Percentiles rank a stretch among this genome's conserved stretches.
phyloP scores from a whole-genome alignment of 441 rosid genomes.

The Populus tomentosa region DNA sequence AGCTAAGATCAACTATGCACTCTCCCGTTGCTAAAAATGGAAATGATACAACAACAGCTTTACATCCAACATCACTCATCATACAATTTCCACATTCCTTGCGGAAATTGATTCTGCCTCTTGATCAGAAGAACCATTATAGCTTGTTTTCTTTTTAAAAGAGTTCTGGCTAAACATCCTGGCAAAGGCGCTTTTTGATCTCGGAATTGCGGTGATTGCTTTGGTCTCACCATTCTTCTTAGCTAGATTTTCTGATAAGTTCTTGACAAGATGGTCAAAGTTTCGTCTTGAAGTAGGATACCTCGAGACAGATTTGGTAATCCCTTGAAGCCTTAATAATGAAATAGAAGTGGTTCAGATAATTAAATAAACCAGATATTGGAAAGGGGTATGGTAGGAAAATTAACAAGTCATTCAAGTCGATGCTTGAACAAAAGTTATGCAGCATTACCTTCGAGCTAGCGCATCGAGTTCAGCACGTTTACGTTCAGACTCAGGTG shows the following conservation, averaged over 20 bases:
- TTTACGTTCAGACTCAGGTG: conserved; percentile 59
- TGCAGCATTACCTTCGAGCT: conserved; percentile 75
- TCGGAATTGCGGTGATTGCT: conserved; percentile 25
- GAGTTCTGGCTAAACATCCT: conserved; percentile 53
- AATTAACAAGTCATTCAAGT: background rate
- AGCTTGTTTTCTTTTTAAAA: conserved; percentile 42
- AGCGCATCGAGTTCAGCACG: conserved; percentile 80
- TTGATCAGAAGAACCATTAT: conserved; percentile 44
- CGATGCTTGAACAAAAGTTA: background rate
- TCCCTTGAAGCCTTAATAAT: conserved; percentile 60
- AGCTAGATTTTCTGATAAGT: conserved; percentile 52
- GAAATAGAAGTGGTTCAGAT: conserved; percentile 1
- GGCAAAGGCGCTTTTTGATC: conserved; percentile 50
- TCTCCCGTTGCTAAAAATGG: background rate
- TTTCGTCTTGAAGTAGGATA: conserved; percentile 80
- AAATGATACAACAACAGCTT: background rate
- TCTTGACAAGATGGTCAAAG: conserved; percentile 53
- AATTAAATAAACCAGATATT: background rate
- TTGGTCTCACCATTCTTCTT: conserved; percentile 35
- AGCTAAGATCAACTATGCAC: too few species aligned
- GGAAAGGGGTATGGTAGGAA: background rate
- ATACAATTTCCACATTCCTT: conserved; percentile 45
- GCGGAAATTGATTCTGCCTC: conserved; percentile 32
- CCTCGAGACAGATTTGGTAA: conserved; percentile 80
- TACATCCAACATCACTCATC: conserved; percentile 4